Conservation (phyloP, 139 green algal species). For the Chlorella sp. region DNA sequence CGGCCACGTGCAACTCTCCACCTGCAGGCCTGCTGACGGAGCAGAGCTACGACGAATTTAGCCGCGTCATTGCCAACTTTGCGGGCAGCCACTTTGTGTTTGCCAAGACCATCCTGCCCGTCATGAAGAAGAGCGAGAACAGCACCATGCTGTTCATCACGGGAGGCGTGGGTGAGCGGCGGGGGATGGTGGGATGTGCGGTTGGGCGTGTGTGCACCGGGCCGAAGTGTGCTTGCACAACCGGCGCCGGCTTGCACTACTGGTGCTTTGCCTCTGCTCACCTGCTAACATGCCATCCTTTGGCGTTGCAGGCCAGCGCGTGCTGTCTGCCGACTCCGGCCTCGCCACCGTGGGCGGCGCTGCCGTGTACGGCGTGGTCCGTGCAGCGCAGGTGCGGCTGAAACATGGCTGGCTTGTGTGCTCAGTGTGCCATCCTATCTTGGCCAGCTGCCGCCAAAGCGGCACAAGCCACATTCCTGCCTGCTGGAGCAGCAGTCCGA, state of each 20-base stretch:
- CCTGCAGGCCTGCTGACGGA: conserved; percentile 29
- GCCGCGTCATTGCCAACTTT: conserved; percentile 33
- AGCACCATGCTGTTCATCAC: conserved; percentile 27
- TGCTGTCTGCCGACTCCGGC: conserved; percentile 26
- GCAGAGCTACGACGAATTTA: conserved; percentile 32
- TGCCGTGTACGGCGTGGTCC: conserved; percentile 27
- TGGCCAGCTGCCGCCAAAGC: no score
- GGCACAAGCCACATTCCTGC: no score
- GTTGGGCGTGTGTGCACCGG: neutral
- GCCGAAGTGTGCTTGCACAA: neutral
- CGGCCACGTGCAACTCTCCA: neutral
- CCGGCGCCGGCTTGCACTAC: neutral
- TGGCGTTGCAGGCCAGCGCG: conserved; percentile 19
- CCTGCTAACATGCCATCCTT: neutral
- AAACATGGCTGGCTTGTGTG: no score
- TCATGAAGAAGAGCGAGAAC: neutral
- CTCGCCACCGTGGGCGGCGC: conserved; percentile 34
- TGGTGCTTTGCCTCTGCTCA: neutral
- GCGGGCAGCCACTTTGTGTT: conserved; percentile 31
- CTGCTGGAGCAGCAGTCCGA: no score
- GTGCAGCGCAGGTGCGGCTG: conserved; percentile 20
- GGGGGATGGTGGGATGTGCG: neutral
- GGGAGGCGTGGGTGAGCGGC: conserved; percentile 14
- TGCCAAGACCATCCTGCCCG: neutral
- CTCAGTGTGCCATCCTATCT: no score